Conservation (phyloP, 345 rosid species). For the Linum lewisii region DNA sequence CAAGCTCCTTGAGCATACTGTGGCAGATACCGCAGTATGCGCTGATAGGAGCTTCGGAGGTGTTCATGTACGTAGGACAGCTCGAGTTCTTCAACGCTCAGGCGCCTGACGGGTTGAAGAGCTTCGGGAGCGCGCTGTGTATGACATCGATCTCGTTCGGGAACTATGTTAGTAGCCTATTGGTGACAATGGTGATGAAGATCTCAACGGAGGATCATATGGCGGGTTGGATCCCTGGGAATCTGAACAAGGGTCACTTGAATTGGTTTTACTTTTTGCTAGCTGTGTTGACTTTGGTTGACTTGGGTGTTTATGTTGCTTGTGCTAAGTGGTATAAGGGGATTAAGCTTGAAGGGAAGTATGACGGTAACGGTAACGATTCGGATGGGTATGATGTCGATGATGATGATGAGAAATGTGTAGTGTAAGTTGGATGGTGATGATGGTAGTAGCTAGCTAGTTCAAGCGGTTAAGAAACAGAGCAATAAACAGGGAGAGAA, state of each 20-base stretch:
- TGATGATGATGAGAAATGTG: neutral
- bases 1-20: constrained; percentile 22
- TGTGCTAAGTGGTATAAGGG: constrained; percentile 18
- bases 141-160: constrained; percentile 29
- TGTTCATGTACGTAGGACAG: constrained; percentile 29
- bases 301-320: constrained; percentile 12
- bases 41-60: constrained; percentile 28
- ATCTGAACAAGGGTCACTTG: constrained; percentile 23
- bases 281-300: constrained; percentile 18
- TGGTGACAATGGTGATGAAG: constrained; percentile 23
- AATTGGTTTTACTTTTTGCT: constrained; percentile 23
- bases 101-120: constrained; percentile 26
- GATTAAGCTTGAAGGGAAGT: neutral
- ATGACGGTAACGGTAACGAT: neutral
- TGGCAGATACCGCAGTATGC: constrained; percentile 27
- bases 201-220: constrained; percentile 13
- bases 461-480: neutral
- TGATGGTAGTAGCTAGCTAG: neutral
- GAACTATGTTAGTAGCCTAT: constrained; percentile 24
- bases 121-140: constrained; percentile 28
- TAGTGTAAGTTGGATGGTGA: neutral
- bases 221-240: constrained; percentile 26
- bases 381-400: neutral
- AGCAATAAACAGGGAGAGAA: neutral
- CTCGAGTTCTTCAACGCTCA: constrained; percentile 26